A percentile compares a stretch with the other conserved stretches of the same genome.
These are phyloP conservation scores for Beta corolliflora DNA, from an alignment of 179 eudicot genomes.

Conservation along the genomic window DNA sequence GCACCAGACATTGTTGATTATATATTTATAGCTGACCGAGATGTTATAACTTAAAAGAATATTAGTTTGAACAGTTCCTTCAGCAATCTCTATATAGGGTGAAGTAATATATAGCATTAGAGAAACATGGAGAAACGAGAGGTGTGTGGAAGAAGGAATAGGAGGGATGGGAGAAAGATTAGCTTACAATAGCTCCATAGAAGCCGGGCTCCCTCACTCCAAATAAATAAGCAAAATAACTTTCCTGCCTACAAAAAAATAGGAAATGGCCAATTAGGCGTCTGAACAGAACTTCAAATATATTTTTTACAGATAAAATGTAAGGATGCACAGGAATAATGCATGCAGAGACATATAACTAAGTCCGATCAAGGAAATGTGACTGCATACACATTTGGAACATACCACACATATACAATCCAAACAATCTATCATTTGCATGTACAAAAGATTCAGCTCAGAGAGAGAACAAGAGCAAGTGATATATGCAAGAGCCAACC, in stretches of 20 bases:
- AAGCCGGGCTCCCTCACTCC: conserved; percentile 97
- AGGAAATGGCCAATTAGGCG: conserved; percentile 22
- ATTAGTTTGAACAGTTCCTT: not conserved
- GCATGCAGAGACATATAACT: not conserved
- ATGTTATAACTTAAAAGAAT: not conserved
- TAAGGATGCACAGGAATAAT: not conserved
- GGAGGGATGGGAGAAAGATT: not conserved
- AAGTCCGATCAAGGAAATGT: not conserved
- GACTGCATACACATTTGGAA: not conserved
- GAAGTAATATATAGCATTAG: not conserved
- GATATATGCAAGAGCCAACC: not conserved
- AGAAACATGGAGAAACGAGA: not conserved
- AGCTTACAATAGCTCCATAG: conserved; percentile 94
- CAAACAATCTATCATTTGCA: not conserved
- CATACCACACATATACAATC: not conserved
- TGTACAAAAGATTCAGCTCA: not conserved
- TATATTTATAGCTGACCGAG: not conserved
- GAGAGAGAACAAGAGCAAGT: not conserved
- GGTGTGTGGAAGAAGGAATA: not conserved
- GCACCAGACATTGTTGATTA: not conserved
- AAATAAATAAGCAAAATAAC: conserved; percentile 96
- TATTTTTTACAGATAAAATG: not conserved
- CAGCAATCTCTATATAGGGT: not conserved
- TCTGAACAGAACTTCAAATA: not conserved
- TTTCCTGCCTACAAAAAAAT: conserved; percentile 73